A percentile compares a stretch with the other conserved stretches of the same genome.
These are phyloP conservation scores for Colletotrichum sublineola DNA, from an alignment of 2,329 filamentous ascomycete genomes.

Conservation along the genomic window DNA sequence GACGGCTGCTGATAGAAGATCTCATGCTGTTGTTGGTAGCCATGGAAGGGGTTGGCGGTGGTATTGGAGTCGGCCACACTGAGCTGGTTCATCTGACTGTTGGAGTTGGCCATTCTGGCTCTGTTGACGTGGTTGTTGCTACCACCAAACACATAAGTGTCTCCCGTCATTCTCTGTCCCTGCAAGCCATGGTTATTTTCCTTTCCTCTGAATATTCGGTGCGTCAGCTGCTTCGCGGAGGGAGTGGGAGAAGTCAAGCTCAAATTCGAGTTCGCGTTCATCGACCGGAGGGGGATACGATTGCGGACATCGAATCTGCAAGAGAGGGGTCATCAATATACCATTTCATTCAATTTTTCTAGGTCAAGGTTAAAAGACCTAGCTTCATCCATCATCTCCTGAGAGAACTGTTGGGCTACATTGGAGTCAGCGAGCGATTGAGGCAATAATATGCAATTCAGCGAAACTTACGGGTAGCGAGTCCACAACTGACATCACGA, in stretches of 20 bases:
- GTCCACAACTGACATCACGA: conserved; percentile 10
- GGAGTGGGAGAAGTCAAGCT: conserved; percentile 46
- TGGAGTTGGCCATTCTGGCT: conserved; percentile 15
- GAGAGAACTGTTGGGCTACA: background rate
- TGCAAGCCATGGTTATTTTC: conserved; percentile 50
- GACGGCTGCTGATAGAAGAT: conserved; percentile 2
- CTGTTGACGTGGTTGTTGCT: conserved; percentile 21
- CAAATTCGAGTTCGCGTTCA: conserved; percentile 55
- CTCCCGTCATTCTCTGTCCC: conserved; percentile 43
- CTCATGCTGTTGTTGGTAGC: conserved; percentile 1
- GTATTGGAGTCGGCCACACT: conserved; percentile 16
- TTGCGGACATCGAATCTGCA: conserved; percentile 51
- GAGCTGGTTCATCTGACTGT: conserved; percentile 23
- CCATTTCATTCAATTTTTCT: conserved; percentile 20
- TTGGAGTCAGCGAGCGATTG: conserved; percentile 9
- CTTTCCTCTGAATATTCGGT: conserved; percentile 47
- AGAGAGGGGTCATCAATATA: conserved; percentile 43
- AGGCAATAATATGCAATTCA: background rate
- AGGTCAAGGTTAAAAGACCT: conserved; percentile 27
- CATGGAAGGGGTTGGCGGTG: conserved; percentile 19
- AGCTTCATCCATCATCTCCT: conserved; percentile 20
- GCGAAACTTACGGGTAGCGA: conserved; percentile 4
- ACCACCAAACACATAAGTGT: conserved; percentile 43
- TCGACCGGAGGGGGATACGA: conserved; percentile 52
- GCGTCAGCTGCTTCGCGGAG: conserved; percentile 46